Evolutionary conservation across 2,329 filamentous ascomycete genomes (phyloP).

Genomic region (Trichoderma hamatum): DNA sequence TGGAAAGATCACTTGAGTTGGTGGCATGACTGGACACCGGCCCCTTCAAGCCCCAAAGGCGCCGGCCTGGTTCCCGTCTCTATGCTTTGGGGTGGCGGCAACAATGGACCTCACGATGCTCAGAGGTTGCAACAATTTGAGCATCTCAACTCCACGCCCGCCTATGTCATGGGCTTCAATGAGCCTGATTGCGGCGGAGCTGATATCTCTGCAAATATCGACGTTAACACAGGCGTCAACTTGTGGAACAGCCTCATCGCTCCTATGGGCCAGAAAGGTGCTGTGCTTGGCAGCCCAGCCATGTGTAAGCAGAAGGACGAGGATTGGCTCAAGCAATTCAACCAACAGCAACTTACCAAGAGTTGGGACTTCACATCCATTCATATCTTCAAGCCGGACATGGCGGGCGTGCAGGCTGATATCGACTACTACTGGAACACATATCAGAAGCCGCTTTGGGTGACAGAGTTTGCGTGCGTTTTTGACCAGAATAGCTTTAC

Average conservation of each 20-base stretch:
- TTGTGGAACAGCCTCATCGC: constrained; percentile 62
- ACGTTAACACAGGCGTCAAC: constrained; percentile 42
- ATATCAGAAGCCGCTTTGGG: constrained; percentile 30
- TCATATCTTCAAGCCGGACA: constrained; percentile 29
- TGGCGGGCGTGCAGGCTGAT: constrained; percentile 28
- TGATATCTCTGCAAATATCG: constrained; percentile 28
- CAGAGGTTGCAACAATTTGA: constrained; percentile 27
- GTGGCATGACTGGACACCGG: constrained; percentile 30
- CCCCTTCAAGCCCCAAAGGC: constrained; percentile 16
- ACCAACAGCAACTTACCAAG: constrained; percentile 8
- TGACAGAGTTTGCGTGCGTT: constrained; percentile 30
- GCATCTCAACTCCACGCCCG: constrained; percentile 22
- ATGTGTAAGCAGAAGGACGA: constrained; percentile 57
- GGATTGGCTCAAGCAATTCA: constrained; percentile 29
- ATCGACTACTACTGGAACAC: constrained; percentile 31
- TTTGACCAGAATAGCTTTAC: constrained; percentile 27
- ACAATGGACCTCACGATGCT: constrained; percentile 26
- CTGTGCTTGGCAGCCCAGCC: constrained; percentile 56
- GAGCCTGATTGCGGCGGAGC: constrained; percentile 29
- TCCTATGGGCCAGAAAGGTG: constrained; percentile 66
- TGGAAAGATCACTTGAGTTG: constrained; percentile 30
- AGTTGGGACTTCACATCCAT: constrained; percentile 30
- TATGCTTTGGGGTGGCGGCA: constrained; percentile 30
- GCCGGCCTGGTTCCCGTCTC: constrained; percentile 26
- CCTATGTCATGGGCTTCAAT: constrained; percentile 29